Base-by-base conservation (phyloP, 2,329 filamentous ascomycete genomes). In the Calonectria henricotiae region DNA sequence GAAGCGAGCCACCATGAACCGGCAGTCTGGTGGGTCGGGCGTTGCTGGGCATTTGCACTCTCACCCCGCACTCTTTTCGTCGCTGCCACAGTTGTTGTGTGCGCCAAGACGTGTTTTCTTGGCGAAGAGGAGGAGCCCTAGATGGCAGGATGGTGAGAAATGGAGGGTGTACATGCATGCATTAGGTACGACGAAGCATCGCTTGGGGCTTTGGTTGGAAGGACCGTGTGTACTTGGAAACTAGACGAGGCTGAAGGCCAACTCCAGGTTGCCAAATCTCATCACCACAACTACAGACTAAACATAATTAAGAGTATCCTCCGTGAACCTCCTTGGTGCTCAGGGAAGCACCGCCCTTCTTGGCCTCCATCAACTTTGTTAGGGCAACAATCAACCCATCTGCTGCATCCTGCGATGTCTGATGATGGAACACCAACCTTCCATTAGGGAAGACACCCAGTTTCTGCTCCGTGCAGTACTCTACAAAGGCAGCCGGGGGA, bases 401-500 rank as follows among this genome's bases (percentile, higher is more conserved):
- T 17, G 68, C 68, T 13, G 55, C 58, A 13, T 62, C 64, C 23
- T 61, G 39, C 20, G 64, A 46, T 17, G 58, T 67, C 43, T 70
- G 68, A 27, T 70, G 68, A 30, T 70, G 68, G 64, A 70, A 70
- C 13, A 70, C 68, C 20, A 70, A 32, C 3, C 68, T n/a, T 9
- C 64, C 68, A 13, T 67, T 67, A 1, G 68, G 68, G 43, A 70
- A 70, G 11, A 70, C 68, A 9, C 44, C 64, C 17, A 65, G n/a
- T 12, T 68, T 70, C 64, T 67, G 64, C 17, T 51, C 61, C 2
- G 60, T 44, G n/a, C 64, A 70, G 43, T 68, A 70, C 6, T 67
- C 64, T 13, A 67, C 60, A 37, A 74, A 76, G 4, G 75, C 75
- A 5, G 73, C 73, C 3, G 70, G 73, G 11, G 75, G 73, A 1